Evolutionary conservation across 495 filamentous ascomycete genomes (phyloP).

Genomic region (Neurospora terricola): DNA sequence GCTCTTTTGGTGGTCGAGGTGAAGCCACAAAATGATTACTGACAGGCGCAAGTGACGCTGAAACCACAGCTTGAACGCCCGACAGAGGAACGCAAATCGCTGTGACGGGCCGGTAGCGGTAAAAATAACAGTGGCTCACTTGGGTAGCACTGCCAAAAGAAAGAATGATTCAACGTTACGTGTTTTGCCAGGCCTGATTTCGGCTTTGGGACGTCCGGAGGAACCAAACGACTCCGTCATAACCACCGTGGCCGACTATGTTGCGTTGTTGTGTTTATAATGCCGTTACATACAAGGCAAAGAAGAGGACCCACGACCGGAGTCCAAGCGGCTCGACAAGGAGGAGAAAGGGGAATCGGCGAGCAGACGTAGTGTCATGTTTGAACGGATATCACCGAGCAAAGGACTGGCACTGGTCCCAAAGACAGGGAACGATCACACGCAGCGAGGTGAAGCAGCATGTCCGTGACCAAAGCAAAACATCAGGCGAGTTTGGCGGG

Average conservation of each 20-base stretch:
- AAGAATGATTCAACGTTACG: constrained; percentile 1
- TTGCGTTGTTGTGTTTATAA: background rate
- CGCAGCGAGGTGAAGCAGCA: constrained; percentile 35
- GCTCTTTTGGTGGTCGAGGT: constrained; percentile 35
- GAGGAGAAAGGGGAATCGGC: background rate
- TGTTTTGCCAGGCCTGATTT: constrained; percentile 2
- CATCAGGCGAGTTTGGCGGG: constrained; percentile 39
- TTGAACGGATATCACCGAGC: constrained; percentile 1
- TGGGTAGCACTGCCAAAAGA: background rate
- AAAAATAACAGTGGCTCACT: background rate
- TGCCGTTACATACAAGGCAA: background rate
- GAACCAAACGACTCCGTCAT: background rate
- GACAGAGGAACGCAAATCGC: background rate
- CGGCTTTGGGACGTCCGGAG: constrained; percentile 1
- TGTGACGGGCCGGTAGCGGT: background rate
- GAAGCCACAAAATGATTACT: constrained; percentile 32
- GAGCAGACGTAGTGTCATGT: background rate
- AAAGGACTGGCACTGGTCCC: constrained; percentile 15
- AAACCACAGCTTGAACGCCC: constrained; percentile 3
- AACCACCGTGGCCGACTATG: background rate
- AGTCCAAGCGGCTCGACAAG: background rate
- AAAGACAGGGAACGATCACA: constrained; percentile 30
- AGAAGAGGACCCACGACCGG: background rate
- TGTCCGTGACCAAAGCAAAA: constrained; percentile 25
- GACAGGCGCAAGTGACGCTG: constrained; percentile 10